phyloP scores from a whole-genome alignment of 2,329 filamentous ascomycete species.

The Hymenoscyphus occultus region DNA sequence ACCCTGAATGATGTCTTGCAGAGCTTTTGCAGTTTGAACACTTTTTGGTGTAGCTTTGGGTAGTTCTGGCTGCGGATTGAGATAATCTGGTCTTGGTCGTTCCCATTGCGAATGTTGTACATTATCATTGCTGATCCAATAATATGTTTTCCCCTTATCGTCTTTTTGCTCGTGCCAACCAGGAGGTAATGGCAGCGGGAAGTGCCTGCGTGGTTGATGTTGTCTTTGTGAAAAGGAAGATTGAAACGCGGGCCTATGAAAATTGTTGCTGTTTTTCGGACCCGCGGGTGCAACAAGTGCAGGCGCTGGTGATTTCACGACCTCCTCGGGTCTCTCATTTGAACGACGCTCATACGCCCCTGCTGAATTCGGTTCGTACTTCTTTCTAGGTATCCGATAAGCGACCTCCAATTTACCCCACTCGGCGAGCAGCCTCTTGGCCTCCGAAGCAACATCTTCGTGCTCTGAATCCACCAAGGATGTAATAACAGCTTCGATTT shows the following conservation, averaged over 20 bases:
- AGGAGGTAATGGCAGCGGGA: slow-evolving; percentile 58
- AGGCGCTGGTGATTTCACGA: slow-evolving; percentile 35
- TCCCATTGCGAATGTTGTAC: slow-evolving; percentile 83
- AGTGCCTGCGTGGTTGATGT: slow-evolving; percentile 56
- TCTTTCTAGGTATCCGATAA: slow-evolving; percentile 90
- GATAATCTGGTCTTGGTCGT: slow-evolving; percentile 52
- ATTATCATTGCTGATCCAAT: slow-evolving; percentile 73
- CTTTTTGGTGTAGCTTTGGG: slow-evolving; percentile 49
- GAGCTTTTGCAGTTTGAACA: slow-evolving; percentile 59
- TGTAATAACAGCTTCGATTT: slow-evolving; percentile 81
- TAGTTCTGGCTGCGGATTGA: slow-evolving; percentile 43
- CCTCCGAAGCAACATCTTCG: slow-evolving; percentile 69
- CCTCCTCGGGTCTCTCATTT: slow-evolving; percentile 53
- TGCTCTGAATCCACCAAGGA: slow-evolving; percentile 66
- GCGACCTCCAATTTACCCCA: slow-evolving; percentile 90
- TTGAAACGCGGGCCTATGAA: slow-evolving; percentile 55
- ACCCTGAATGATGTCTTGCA: slow-evolving; percentile 83
- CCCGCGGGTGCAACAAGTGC: slow-evolving; percentile 45
- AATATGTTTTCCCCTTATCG: slow-evolving; percentile 73
- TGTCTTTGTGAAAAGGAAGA: slow-evolving; percentile 48
- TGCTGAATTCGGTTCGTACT: slow-evolving; percentile 67
- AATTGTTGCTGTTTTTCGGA: slow-evolving; percentile 40
- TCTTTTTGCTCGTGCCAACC: slow-evolving; percentile 83
- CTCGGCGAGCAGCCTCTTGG: slow-evolving; percentile 69
- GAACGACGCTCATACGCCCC: slow-evolving; percentile 61